Conservation (phyloP, 805 yeast genomes). For the Allodekkera sacchari region DNA sequence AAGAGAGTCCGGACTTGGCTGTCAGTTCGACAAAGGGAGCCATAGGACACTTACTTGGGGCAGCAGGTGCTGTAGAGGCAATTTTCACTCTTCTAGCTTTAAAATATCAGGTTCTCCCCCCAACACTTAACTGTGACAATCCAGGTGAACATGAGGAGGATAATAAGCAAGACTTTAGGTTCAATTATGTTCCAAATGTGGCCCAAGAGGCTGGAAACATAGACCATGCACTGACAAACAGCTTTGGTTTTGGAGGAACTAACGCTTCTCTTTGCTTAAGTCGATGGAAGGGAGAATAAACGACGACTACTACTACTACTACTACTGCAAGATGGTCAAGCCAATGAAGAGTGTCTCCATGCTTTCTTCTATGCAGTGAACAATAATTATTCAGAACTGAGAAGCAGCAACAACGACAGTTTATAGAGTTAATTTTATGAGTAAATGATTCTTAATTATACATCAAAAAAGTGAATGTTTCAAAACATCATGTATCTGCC, state of each 20-base stretch:
- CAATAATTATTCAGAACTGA: too few relatives aligned
- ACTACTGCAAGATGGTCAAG: not conserved
- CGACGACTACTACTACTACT: not conserved
- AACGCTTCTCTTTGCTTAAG: constrained; percentile 66
- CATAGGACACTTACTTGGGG: constrained; percentile 90
- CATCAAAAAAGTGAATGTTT: not conserved
- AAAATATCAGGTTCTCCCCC: constrained; percentile 53
- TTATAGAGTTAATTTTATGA: too few relatives aligned
- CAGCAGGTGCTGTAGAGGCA: constrained; percentile 92
- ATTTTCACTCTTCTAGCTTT: constrained; percentile 70
- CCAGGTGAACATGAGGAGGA: constrained; percentile 44
- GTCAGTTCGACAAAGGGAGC: constrained; percentile 87
- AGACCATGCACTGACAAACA: constrained; percentile 66
- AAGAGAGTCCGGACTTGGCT: constrained; percentile 29
- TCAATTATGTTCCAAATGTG: constrained; percentile 50
- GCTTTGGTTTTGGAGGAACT: constrained; percentile 98
- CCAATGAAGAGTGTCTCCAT: too few relatives aligned
- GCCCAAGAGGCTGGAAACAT: constrained; percentile 31
- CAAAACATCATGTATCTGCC: not conserved
- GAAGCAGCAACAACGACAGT: too few relatives aligned
- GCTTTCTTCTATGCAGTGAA: too few relatives aligned
- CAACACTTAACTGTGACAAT: constrained; percentile 63
- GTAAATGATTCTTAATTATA: too few relatives aligned
- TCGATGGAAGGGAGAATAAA: constrained; percentile 13
- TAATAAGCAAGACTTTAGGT: constrained; percentile 29